A percentile compares a stretch with the other conserved stretches of the same genome.
phyloP scores from a whole-genome alignment of 352 stramenopile species.

The Pseudoperonospora humuli region DNA sequence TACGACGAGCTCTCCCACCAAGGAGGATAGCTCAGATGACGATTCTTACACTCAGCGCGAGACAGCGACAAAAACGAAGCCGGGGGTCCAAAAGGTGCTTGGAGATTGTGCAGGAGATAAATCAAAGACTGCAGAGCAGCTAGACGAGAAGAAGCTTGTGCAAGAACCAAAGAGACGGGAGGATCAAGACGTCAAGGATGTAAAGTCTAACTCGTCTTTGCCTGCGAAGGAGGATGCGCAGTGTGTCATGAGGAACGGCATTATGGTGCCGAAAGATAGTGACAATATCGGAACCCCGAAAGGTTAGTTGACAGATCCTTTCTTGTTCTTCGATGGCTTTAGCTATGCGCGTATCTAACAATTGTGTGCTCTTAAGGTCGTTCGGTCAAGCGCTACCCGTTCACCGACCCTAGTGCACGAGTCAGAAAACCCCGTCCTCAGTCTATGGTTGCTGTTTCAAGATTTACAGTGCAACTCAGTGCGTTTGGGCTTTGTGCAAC shows the following conservation, averaged over 20 bases:
- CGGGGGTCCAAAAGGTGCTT: slow-evolving; percentile 31
- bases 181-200: slow-evolving; percentile 27
- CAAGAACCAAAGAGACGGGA: slow-evolving; percentile 44
- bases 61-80: slow-evolving; percentile 29
- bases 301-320: slow-evolving; percentile 4
- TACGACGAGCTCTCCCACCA: slow-evolving; percentile 30
- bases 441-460: slow-evolving; percentile 37
- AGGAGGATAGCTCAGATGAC: slow-evolving; percentile 46
- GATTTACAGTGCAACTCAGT: slow-evolving; percentile 58
- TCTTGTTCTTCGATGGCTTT: background rate
- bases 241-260: slow-evolving; percentile 57
- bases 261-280: slow-evolving; percentile 35
- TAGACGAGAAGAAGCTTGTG: slow-evolving; percentile 50
- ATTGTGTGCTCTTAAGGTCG: background rate
- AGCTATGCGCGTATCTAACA: background rate
- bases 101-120: slow-evolving; percentile 37
- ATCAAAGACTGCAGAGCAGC: slow-evolving; percentile 49
- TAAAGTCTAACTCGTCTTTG: slow-evolving; percentile 46
- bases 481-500: background rate
- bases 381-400: slow-evolving; percentile 50
- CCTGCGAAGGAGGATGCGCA: slow-evolving; percentile 41
- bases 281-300: slow-evolving; percentile 4
- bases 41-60: slow-evolving; percentile 44
- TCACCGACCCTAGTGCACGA: slow-evolving; percentile 40
- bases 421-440: slow-evolving; percentile 39